phyloP scores from a whole-genome alignment of 192 early-diverging fungal genomes.

The Coemansia sp. region DNA sequence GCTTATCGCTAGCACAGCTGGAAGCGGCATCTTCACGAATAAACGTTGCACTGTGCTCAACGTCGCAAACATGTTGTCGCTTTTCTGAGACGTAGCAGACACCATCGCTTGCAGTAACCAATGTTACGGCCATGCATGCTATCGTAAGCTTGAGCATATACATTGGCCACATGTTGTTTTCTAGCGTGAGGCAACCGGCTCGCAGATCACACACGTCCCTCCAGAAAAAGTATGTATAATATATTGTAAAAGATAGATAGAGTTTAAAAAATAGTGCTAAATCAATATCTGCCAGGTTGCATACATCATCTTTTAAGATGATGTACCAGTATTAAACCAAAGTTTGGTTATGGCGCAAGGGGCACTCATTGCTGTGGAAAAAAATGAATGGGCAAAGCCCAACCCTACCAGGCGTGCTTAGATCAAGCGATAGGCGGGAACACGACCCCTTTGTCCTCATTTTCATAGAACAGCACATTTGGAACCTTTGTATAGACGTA shows the following conservation, averaged over 20 bases:
- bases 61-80: background rate
- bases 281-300: background rate
- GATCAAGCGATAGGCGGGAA: conserved; percentile 6
- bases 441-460: conserved; percentile 31
- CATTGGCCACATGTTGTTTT: background rate
- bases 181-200: background rate
- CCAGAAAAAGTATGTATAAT: no score
- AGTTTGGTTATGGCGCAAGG: background rate
- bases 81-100: background rate
- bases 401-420: no score
- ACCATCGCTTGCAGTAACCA: background rate
- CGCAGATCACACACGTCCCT: no score
- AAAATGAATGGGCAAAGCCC: no score
- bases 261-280: background rate
- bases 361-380: background rate
- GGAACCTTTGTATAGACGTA: conserved; percentile 52
- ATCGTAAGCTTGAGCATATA: background rate
- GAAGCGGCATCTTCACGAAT: background rate
- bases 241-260: background rate
- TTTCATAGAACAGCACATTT: conserved; percentile 49
- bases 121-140: background rate
- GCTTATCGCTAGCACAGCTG: background rate
- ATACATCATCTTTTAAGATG: background rate
- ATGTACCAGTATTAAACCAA: background rate
- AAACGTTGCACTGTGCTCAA: background rate